Evolutionary conservation across 2,329 filamentous ascomycete genomes (phyloP), one percentile per base, ranked within the genome.

Genomic region (Exophiala sp.): DNA sequence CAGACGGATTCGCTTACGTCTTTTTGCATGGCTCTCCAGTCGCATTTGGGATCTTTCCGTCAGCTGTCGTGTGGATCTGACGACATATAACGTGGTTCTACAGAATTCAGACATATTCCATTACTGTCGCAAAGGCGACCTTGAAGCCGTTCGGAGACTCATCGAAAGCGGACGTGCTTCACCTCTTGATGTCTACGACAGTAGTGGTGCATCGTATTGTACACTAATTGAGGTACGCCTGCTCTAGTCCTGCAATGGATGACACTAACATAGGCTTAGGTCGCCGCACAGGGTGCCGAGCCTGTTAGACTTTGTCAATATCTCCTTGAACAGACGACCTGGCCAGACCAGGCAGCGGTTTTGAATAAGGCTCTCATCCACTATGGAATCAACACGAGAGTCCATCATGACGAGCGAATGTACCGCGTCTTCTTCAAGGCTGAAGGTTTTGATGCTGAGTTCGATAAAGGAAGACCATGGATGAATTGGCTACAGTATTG

Each of bases 1-100:
- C 12, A 14, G 40, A 5, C 24, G 34, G 16, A 32, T 14, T 12
- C 18, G 21, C 12, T 50, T 48, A 3, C 33, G 14, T 39, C 33
- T 50, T 14, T 46, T 46, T 16, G 21, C 18, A 14, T 46, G 41
- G 47, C 33, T 54, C 11, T 50, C n/a, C 14, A 18, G 6, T 11
- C 46, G 40, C 8, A 34, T 54, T n/a, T 54, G 46, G 38, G 18
- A 50, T 18, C 18, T 54, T 11, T 32, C 52, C 14, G 3, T 54
- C 3, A 36, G 33, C 10, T 10, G 36, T 7, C 33, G 5, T 39
- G 11, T 54, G 7, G 38, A 50, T 12, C 29, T 54, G n/a, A 38
- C n/a, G 10, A 54, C 52, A 5, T 50, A 42, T 35, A 50, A 45
- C 18, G 5, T 38, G 16, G 46, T 54, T 20, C 36, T 39, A 7